These are phyloP conservation scores for Nephelium lappaceum DNA, from an alignment of 345 rosid genomes.

Conservation along the genomic window DNA sequence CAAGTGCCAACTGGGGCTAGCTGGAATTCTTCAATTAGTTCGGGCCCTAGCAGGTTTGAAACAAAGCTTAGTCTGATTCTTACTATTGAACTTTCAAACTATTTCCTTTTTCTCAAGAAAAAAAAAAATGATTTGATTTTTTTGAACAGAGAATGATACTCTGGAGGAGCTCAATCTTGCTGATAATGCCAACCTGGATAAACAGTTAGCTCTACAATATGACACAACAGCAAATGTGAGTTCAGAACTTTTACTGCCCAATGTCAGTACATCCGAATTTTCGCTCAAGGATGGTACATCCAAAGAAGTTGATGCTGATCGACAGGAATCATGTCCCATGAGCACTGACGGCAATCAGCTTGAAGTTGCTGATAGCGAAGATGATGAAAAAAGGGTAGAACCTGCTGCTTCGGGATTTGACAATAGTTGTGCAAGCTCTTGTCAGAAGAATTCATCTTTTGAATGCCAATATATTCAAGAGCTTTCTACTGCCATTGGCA, in stretches of 20 bases:
- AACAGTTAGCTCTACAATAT: conserved; percentile 23
- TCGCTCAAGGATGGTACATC: conserved; percentile 21
- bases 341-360: conserved; percentile 47
- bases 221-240: conserved; percentile 21
- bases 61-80: conserved; percentile 3
- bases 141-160: conserved; percentile 55
- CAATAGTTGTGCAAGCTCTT: conserved; percentile 55
- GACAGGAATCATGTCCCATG: conserved; percentile 34
- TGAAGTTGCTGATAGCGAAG: conserved; percentile 94
- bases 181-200: conserved; percentile 44
- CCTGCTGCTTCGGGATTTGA: conserved; percentile 41
- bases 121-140: conserved; percentile 8
- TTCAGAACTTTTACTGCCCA: conserved; percentile 27
- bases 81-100: background rate
- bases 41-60: conserved; percentile 73
- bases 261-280: conserved; percentile 27
- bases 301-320: conserved; percentile 27
- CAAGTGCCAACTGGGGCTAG: conserved; percentile 76
- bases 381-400: conserved; percentile 39
- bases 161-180: conserved; percentile 83
- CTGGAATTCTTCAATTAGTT: conserved; percentile 63
- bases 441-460: conserved; percentile 36
- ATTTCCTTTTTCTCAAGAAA: background rate
- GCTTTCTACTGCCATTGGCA: conserved; percentile 61
- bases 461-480: conserved; percentile 44